Conservation (phyloP, 2,329 filamentous ascomycete species). For the Ceratocystis ficicola region DNA sequence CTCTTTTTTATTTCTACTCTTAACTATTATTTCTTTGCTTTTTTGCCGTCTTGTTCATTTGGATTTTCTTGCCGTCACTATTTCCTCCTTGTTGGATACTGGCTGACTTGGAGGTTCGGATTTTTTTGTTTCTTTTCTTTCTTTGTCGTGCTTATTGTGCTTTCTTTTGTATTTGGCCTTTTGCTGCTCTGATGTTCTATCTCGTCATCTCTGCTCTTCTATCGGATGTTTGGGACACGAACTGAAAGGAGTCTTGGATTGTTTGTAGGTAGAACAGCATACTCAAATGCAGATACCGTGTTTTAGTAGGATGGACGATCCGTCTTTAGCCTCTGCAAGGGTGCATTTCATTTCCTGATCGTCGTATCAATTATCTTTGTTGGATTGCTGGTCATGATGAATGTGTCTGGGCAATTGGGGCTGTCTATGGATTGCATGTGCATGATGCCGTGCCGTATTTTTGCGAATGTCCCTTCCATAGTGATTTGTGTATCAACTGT, state of each 20-base stretch:
- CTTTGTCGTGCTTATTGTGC: not conserved
- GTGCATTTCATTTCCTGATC: slow-evolving; percentile 4
- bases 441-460: too few species aligned
- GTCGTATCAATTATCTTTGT: not conserved
- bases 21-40: not conserved
- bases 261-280: not conserved
- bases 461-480: too few species aligned
- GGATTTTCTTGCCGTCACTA: not conserved
- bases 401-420: too few species aligned
- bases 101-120: not conserved
- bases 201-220: not conserved
- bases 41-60: not conserved
- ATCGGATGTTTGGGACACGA: not conserved
- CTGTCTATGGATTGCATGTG: too few species aligned
- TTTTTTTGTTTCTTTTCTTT: not conserved
- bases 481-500: too few species aligned
- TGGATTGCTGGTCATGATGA: too few species aligned
- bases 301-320: not conserved
- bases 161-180: not conserved
- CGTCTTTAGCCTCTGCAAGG: too few species aligned
- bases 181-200: not conserved
- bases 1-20: not conserved
- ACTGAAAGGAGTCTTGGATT: not conserved
- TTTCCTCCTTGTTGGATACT: not conserved
- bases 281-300: not conserved